Conservation (phyloP, 176 grass and related monocot genomes). For the Lolium multiflorum region DNA sequence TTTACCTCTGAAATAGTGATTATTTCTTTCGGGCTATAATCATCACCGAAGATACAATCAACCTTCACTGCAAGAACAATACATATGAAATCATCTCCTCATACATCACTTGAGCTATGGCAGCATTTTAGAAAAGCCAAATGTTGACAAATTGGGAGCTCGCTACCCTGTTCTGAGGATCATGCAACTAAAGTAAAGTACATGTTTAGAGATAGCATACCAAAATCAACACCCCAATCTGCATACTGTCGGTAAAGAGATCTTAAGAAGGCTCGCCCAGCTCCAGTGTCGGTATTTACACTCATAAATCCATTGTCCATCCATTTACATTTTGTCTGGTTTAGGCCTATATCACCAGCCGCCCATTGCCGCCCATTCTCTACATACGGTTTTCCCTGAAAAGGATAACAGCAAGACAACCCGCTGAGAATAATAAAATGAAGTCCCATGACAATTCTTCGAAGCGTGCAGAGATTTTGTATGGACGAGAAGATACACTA, state of each 20-base stretch:
- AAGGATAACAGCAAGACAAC: slow-evolving; percentile 25
- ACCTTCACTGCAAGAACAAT: slow-evolving; percentile 72
- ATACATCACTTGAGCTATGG: background rate
- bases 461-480: too few relatives aligned
- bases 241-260: slow-evolving; percentile 88
- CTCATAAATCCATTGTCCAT: slow-evolving; percentile 92
- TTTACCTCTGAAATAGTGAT: slow-evolving; percentile 79
- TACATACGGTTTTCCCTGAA: slow-evolving; percentile 64
- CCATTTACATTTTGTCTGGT: slow-evolving; percentile 73
- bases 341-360: slow-evolving; percentile 78
- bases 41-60: slow-evolving; percentile 90
- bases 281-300: slow-evolving; percentile 77
- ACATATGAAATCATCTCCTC: background rate
- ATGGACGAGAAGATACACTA: too few relatives aligned
- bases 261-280: slow-evolving; percentile 84
- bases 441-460: too few relatives aligned
- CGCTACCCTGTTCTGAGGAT: background rate
- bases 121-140: background rate
- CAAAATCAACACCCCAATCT: slow-evolving; percentile 94
- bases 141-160: slow-evolving; percentile 4
- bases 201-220: slow-evolving; percentile 40
- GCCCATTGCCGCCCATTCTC: slow-evolving; percentile 67
- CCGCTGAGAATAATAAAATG: background rate
- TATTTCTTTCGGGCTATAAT: slow-evolving; percentile 81
- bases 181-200: slow-evolving; percentile 15